A percentile compares a stretch with the other conserved stretches of the same genome.
Conservation (phyloP, 2,329 filamentous ascomycete species). For the Trichoderma pleuroti region DNA sequence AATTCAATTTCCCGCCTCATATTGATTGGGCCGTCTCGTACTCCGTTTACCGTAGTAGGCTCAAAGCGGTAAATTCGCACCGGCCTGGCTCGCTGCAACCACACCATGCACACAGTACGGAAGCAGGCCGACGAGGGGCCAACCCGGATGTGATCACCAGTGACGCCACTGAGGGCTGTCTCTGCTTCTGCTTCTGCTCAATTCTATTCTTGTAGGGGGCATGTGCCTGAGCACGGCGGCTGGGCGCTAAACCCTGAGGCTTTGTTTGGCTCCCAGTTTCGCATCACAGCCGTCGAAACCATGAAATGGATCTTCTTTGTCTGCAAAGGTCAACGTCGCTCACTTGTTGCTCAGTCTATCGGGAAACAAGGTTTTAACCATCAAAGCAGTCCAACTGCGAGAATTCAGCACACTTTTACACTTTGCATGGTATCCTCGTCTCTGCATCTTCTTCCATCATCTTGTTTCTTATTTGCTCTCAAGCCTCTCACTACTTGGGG, state of each 20-base stretch:
- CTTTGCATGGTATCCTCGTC: neutral
- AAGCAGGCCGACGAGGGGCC: neutral
- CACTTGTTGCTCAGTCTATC: neutral
- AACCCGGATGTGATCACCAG: neutral
- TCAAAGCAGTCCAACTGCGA: neutral
- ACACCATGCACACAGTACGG: neutral
- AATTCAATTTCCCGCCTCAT: neutral
- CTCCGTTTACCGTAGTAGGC: neutral
- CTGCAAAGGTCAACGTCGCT: neutral
- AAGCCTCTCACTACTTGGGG: neutral
- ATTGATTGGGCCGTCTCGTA: neutral
- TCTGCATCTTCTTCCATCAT: neutral
- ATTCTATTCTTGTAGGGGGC: neutral
- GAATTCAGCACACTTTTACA: neutral
- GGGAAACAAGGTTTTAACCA: neutral
- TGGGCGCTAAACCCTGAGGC: neutral
- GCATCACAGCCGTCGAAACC: neutral
- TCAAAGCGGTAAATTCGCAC: neutral
- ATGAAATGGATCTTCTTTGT: neutral
- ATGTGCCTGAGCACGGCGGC: neutral
- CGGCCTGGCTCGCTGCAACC: conserved; percentile 4
- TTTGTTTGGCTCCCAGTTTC: neutral
- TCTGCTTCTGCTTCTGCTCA: no score
- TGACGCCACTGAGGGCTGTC: neutral
- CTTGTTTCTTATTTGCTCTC: neutral